A percentile compares a stretch with the other conserved stretches of the same genome.
These are phyloP conservation scores for Saccharomyces hybrid DNA, from an alignment of 1,139 yeast species.

Conservation along the genomic window DNA sequence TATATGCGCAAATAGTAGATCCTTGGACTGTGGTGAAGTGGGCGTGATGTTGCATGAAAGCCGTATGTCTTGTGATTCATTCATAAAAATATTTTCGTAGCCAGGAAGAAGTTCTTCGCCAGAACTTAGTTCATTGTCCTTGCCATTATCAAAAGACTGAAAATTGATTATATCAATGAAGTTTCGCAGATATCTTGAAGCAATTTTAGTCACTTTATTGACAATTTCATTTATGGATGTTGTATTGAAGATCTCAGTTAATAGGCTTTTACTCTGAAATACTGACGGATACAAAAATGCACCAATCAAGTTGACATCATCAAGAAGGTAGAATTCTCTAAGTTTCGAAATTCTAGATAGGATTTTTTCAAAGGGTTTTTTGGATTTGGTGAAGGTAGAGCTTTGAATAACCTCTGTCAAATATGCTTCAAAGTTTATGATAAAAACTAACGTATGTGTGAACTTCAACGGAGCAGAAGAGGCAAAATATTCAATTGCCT, in stretches of 20 bases:
- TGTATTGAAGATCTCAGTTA: not conserved
- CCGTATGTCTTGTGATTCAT: not conserved
- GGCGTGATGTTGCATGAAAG: not conserved
- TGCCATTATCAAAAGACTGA: not conserved
- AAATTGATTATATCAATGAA: conserved; percentile 1
- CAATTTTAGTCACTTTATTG: not conserved
- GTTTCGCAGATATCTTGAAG: conserved; percentile 1
- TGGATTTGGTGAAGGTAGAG: not conserved
- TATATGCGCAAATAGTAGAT: not conserved
- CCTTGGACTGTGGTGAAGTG: not conserved
- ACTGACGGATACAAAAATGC: conserved; percentile 4
- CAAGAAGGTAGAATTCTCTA: not conserved
- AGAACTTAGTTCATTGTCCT: not conserved
- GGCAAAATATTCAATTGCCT: not conserved
- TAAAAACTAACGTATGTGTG: not conserved
- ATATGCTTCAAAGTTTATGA: not conserved
- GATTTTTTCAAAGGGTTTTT: not conserved
- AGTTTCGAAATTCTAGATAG: not conserved
- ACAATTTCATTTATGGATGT: not conserved
- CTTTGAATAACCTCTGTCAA: not conserved
- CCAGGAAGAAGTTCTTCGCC: not conserved
- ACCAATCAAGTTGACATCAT: conserved; percentile 3
- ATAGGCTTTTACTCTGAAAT: not conserved
- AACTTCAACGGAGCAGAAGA: not conserved
- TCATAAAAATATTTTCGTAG: not conserved